Base-by-base conservation (phyloP, 768 basidiomycete genomes). In the Termitomyces bulborhizus region DNA sequence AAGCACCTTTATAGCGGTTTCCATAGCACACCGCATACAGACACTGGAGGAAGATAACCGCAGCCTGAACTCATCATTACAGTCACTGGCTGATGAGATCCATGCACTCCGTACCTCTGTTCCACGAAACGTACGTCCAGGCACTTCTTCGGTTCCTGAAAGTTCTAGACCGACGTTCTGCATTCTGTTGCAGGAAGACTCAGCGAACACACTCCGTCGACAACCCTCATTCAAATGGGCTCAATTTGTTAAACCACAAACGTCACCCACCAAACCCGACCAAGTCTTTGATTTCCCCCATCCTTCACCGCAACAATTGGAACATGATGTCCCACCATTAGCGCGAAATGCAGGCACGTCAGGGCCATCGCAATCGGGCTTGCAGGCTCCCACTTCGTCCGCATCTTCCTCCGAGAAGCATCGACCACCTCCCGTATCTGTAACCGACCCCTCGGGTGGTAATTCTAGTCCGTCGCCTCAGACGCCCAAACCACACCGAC, bases 181-280 rank as follows among this genome's bases (percentile, higher is more conserved):
- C 51, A 53, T 57, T 53, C 49, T 51, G 15, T 45, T 50, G 21
- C 61, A 77, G 51, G 73, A 79, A 32, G 58, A 64, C 24, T 63
- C 66, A 6, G 21, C 40, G 15, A 77, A 73, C 50, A 69, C 83
- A 3, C 69, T 93, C 21, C 77, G 74, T 50, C 79, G 89, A 53
- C 89, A 90, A 63, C 83, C 85, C 31, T 92, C 92, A 13, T 91
- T 93, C 71, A 92, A 92, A 65, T 94, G 92, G 92, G 90, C 90
- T 0, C 79, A 85, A 54, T 93, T 84, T 57, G 81, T 85, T 31
- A 87, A 89, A 65, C 83, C 88, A 1, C 70, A 83, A 55, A 83
- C 83, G 60, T 93, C 92, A 18, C 92, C 92, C 27, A 94, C 91
- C 24, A 91, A 89, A 69, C 71, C 78, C 32, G 84, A 85, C 42